Evolutionary conservation across 148 eudicot species (phyloP).

Genomic region (Amaranthus hypochondriacus): DNA sequence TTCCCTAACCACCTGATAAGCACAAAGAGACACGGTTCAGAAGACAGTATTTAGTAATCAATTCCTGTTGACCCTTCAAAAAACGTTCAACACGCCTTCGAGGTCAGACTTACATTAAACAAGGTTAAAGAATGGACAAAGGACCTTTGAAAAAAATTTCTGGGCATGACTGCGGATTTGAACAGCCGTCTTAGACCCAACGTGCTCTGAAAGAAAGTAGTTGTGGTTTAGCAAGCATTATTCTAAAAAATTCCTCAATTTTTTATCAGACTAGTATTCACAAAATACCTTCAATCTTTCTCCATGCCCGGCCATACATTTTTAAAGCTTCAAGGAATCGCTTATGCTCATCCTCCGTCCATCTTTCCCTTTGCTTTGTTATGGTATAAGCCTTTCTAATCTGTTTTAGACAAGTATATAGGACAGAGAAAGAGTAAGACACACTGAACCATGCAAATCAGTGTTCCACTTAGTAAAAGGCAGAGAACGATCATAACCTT

Average conservation of each 20-base stretch:
- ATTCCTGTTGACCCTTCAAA: conserved; percentile 21
- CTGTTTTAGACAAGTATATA: too few relatives aligned
- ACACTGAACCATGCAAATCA: too few relatives aligned
- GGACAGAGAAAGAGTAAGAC: too few relatives aligned
- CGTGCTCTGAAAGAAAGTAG: conserved; percentile 54
- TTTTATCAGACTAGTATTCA: too few relatives aligned
- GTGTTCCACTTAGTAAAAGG: too few relatives aligned
- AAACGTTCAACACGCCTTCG: conserved; percentile 28
- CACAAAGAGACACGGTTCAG: conserved; percentile 16
- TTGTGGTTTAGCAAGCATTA: conserved; percentile 9
- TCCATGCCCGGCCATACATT: too few relatives aligned
- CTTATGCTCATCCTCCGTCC: too few relatives aligned
- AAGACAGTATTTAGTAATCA: background rate
- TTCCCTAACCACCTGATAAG: conserved; percentile 69
- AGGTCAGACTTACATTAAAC: conserved; percentile 47
- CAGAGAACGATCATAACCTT: too few relatives aligned
- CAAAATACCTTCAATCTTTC: too few relatives aligned
- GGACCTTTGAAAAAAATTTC: conserved; percentile 91
- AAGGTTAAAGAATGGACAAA: conserved; percentile 35
- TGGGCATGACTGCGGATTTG: conserved; percentile 97
- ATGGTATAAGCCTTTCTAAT: too few relatives aligned
- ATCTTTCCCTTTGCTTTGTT: too few relatives aligned
- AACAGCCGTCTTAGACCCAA: conserved; percentile 92
- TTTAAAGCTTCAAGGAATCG: too few relatives aligned
- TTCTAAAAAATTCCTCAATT: background rate